Base-by-base conservation (phyloP, 1,284 basidiomycete species). In the Austroboletus olivaceoglutinosus region DNA sequence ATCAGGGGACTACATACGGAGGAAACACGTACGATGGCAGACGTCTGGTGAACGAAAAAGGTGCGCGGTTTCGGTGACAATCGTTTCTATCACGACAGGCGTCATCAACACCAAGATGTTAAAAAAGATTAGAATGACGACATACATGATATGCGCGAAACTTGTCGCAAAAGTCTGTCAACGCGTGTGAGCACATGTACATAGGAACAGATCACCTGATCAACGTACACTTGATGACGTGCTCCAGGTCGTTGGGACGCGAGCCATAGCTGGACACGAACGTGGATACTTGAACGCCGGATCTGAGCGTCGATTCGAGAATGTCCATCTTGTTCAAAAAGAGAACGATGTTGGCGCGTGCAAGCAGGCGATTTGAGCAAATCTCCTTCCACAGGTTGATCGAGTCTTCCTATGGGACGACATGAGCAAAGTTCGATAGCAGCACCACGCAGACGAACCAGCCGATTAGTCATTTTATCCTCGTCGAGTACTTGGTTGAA, bases 291-390 rank as follows among this genome's bases (percentile, higher is more conserved):
- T 66, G 63, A 21, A 85, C 74, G 12, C 85, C 85, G 5, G 81
- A 68, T 2, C 70, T 71, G 43, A 89, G 73, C 13, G 81, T 86
- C 16, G 76, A 70, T 41, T 72, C 63, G 13, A 88, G 67, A 38
- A 88, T 78, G 54, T 87, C 83, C 70, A 76, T 83, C 76, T 87
- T 88, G 58, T 88, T 88, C 51, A 86, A 73, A 63, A 88, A 84
- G 4, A 88, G 70, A 18, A 86, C 80, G 36, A 88, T 70, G 43
- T 77, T 79, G 11, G 81, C 76, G 41, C 76, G 73, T 3, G 74
- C 71, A 1, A 86, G 73, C 8, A 87, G 72, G 50, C 71, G 71
- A 50, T 78, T 86, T 12, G 71, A 57, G 59, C 84, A 86, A 18
- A 86, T 77, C 50, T 81, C 76, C 48, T 77, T 77, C 84, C 83